Conservation (phyloP, 1,284 basidiomycete species). For the Irpex lacteus region DNA sequence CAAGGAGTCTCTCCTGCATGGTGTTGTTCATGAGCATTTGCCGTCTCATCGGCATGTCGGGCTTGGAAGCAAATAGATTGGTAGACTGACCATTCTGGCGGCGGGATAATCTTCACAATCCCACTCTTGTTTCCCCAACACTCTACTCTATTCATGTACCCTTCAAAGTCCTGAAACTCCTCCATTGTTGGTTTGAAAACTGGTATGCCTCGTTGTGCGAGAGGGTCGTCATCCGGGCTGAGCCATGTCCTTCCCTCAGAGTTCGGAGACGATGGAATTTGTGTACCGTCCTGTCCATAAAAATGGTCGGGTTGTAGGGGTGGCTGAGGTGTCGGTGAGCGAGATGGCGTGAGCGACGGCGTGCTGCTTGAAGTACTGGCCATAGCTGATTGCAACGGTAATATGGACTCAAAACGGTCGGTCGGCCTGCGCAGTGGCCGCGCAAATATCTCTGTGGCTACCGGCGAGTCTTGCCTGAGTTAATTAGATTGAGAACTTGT, state of each 20-base stretch:
- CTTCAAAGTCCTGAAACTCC: slow-evolving; percentile 87
- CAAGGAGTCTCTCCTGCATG: slow-evolving; percentile 65
- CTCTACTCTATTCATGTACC: slow-evolving; percentile 81
- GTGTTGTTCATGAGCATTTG: not conserved
- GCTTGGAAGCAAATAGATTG: not conserved
- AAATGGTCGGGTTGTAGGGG: slow-evolving; percentile 79
- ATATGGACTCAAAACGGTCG: not conserved
- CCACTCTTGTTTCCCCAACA: slow-evolving; percentile 87
- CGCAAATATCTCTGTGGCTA: not conserved
- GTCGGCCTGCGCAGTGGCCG: not conserved
- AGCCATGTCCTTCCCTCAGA: slow-evolving; percentile 63
- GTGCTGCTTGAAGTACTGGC: slow-evolving; percentile 27
- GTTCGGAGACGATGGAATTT: slow-evolving; percentile 51
- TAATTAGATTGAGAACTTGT: not conserved
- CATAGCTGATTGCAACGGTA: slow-evolving; percentile 15
- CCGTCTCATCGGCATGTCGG: not conserved
- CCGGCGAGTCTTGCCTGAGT: not conserved
- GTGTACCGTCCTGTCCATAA: slow-evolving; percentile 51
- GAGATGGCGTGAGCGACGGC: slow-evolving; percentile 51
- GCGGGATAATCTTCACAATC: slow-evolving; percentile 93
- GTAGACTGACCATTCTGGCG: slow-evolving; percentile 81
- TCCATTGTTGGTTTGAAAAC: slow-evolving; percentile 91
- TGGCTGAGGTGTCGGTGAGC: slow-evolving; percentile 47
- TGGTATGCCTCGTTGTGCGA: slow-evolving; percentile 86
- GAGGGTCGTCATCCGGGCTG: slow-evolving; percentile 78